Evolutionary conservation across 2,329 filamentous ascomycete species (phyloP).

Genomic region (Penicillium sp.): DNA sequence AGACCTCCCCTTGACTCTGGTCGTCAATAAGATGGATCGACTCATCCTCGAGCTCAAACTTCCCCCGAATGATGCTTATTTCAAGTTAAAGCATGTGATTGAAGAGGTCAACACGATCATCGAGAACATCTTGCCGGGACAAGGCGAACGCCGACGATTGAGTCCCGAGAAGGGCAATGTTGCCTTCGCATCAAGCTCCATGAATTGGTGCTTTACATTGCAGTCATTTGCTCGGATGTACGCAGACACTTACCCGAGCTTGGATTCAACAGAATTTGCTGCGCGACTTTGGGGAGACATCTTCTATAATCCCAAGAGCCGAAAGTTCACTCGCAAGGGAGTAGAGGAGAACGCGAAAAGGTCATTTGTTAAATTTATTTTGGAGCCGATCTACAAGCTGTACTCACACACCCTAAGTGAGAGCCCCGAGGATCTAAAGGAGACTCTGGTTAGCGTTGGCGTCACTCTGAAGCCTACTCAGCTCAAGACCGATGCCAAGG

Average conservation of each 20-base stretch:
- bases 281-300: slow-evolving; percentile 91
- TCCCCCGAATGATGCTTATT: slow-evolving; percentile 92
- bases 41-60: slow-evolving; percentile 91
- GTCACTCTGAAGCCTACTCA: slow-evolving; percentile 89
- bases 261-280: slow-evolving; percentile 80
- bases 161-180: slow-evolving; percentile 98
- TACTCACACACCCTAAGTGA: slow-evolving; percentile 93
- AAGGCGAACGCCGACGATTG: slow-evolving; percentile 72
- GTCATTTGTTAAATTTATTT: slow-evolving; percentile 88
- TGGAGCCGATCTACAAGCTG: slow-evolving; percentile 97
- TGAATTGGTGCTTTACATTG: slow-evolving; percentile 96
- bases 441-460: slow-evolving; percentile 71
- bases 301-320: slow-evolving; percentile 86
- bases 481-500: slow-evolving; percentile 83
- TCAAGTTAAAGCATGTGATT: slow-evolving; percentile 97
- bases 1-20: slow-evolving; percentile 79
- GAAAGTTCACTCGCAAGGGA: slow-evolving; percentile 85
- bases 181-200: slow-evolving; percentile 86
- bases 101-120: slow-evolving; percentile 97
- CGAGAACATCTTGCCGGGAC: slow-evolving; percentile 76
- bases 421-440: slow-evolving; percentile 76
- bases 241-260: slow-evolving; percentile 75
- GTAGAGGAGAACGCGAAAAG: slow-evolving; percentile 75
- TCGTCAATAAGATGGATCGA: slow-evolving; percentile 97
- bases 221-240: slow-evolving; percentile 97